phyloP scores from a whole-genome alignment of 2,329 filamentous ascomycete species.

The Elsinoe perseae region DNA sequence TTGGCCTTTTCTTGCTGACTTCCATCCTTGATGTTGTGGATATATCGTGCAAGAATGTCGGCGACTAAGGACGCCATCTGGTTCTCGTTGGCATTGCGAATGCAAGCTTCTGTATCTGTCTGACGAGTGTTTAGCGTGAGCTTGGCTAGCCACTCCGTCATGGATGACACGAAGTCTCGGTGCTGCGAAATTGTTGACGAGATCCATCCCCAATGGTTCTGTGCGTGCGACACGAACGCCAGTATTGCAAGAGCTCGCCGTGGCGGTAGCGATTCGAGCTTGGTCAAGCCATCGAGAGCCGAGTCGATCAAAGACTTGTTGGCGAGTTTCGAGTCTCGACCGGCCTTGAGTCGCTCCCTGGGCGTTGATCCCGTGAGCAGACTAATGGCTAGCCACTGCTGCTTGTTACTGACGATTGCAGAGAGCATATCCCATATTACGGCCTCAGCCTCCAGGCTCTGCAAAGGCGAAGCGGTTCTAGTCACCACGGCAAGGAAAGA shows the following conservation, averaged over 20 bases:
- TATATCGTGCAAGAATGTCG: conserved; percentile 82
- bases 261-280: conserved; percentile 56
- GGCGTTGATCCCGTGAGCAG: conserved; percentile 83
- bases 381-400: conserved; percentile 94
- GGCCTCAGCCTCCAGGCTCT: conserved; percentile 55
- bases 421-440: conserved; percentile 80
- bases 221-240: conserved; percentile 77
- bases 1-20: conserved; percentile 61
- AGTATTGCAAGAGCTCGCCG: conserved; percentile 66
- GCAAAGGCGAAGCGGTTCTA: conserved; percentile 67
- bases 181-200: conserved; percentile 73
- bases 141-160: conserved; percentile 61
- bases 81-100: conserved; percentile 34
- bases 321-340: conserved; percentile 45
- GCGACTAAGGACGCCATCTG: conserved; percentile 70
- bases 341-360: conserved; percentile 58
- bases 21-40: conserved; percentile 76
- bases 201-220: conserved; percentile 94
- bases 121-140: conserved; percentile 44
- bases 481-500: conserved; percentile 75
- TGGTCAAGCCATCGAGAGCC: conserved; percentile 61
- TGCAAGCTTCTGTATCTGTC: conserved; percentile 22
- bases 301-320: conserved; percentile 61
- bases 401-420: conserved; percentile 75
- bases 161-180: conserved; percentile 60